Percentiles rank a stretch among this genome's conserved stretches.
phyloP scores from a whole-genome alignment of 2,329 filamentous ascomycete genomes.

The Aspergillus candidus region DNA sequence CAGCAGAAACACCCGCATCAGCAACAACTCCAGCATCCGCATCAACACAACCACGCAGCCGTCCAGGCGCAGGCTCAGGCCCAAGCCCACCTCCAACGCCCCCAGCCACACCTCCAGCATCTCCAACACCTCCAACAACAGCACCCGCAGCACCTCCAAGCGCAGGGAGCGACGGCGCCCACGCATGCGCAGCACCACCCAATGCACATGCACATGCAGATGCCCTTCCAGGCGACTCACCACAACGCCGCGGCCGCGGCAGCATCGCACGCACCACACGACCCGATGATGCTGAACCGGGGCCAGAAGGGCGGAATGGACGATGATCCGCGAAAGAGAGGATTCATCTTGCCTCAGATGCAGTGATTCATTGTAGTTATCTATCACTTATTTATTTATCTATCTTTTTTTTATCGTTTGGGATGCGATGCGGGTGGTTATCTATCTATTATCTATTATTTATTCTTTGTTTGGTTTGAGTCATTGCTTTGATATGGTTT shows the following conservation, averaged over 20 bases:
- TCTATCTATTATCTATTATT: not conserved
- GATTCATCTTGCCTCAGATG: slow-evolving; percentile 17
- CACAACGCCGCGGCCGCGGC: not conserved
- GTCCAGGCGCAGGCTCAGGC: slow-evolving; percentile 10
- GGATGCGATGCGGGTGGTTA: no score
- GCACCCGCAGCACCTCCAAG: slow-evolving; percentile 2
- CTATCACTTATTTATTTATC: not conserved
- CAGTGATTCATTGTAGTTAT: slow-evolving; percentile 6
- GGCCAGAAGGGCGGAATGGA: slow-evolving; percentile 16
- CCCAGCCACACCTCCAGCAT: not conserved
- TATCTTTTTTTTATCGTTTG: not conserved
- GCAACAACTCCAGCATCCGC: not conserved
- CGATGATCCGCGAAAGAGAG: slow-evolving; percentile 18
- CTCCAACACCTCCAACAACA: not conserved
- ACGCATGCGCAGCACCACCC: slow-evolving; percentile 2
- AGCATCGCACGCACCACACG: not conserved
- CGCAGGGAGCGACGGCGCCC: slow-evolving; percentile 3
- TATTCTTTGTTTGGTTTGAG: no score
- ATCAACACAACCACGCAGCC: slow-evolving; percentile 4
- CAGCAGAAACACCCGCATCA: slow-evolving; percentile 6
- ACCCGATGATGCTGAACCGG: slow-evolving; percentile 15
- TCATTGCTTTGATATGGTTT: no score
- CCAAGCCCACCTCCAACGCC: slow-evolving; percentile 2
- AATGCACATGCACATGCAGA: not conserved
- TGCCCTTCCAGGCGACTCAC: not conserved